Conservation (phyloP, 2,329 filamentous ascomycete genomes). For the Stagonosporopsis tanaceti region DNA sequence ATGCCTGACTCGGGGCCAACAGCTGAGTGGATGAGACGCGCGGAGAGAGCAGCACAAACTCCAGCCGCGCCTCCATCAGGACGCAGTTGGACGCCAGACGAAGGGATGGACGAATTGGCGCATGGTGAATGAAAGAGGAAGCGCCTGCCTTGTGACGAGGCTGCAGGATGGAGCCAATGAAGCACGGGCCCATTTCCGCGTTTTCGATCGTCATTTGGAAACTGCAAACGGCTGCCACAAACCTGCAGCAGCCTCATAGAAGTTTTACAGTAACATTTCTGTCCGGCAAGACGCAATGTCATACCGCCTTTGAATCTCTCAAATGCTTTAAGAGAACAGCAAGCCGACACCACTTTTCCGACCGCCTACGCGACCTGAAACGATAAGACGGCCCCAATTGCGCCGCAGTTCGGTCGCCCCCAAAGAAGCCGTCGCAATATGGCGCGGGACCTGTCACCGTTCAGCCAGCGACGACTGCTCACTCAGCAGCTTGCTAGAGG, state of each 20-base stretch:
- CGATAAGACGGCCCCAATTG: conserved; percentile 3
- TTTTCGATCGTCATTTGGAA: conserved; percentile 12
- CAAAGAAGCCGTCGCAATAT: conserved; percentile 19
- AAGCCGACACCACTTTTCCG: background rate
- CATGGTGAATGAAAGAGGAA: conserved; percentile 4
- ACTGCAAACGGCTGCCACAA: conserved; percentile 19
- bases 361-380: conserved; percentile 9
- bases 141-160: conserved; percentile 15
- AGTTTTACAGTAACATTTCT: conserved; percentile 5
- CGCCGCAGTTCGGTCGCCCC: background rate
- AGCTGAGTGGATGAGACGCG: conserved; percentile 12
- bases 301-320: background rate
- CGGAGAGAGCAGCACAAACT: background rate
- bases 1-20: conserved; percentile 6
- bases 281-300: conserved; percentile 1
- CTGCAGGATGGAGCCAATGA: conserved; percentile 7
- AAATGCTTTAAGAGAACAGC: conserved; percentile 2
- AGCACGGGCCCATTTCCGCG: background rate
- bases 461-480: conserved; percentile 42
- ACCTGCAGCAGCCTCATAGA: conserved; percentile 10
- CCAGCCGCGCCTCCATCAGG: conserved; percentile 6
- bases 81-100: conserved; percentile 1
- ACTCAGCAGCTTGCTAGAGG: conserved; percentile 36
- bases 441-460: conserved; percentile 43
- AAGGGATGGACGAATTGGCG: conserved; percentile 13